Percentiles rank a stretch among this genome's conserved stretches.
Conservation (phyloP, 2,329 filamentous ascomycete genomes). For the Neocatenulostroma microsporum region DNA sequence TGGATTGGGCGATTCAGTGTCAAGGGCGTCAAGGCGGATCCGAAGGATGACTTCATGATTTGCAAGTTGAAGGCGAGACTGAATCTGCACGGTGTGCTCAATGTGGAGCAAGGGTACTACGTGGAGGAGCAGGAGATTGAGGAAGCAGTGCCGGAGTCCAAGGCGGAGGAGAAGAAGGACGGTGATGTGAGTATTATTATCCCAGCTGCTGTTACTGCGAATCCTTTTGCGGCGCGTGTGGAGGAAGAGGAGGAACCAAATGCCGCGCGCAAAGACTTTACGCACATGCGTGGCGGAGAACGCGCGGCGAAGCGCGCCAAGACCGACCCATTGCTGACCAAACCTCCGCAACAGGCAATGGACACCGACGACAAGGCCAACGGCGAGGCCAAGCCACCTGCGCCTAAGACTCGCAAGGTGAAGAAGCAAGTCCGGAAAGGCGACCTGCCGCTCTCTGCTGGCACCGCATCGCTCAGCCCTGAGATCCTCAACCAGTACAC, state of each 20-base stretch:
- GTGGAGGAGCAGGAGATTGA: conserved; percentile 97
- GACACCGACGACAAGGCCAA: conserved; percentile 72
- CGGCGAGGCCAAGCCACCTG: conserved; percentile 33
- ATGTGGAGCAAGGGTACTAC: conserved; percentile 94
- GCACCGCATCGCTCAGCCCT: conserved; percentile 70
- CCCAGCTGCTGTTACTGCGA: too few species aligned
- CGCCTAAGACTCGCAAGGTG: conserved; percentile 85
- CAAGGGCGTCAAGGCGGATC: conserved; percentile 90
- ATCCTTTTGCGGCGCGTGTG: conserved; percentile 17
- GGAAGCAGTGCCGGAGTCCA: conserved; percentile 74
- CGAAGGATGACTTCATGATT: conserved; percentile 97
- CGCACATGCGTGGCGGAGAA: conserved; percentile 12
- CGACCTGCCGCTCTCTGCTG: conserved; percentile 78
- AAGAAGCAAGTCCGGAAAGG: conserved; percentile 99
- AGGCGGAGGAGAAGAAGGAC: conserved; percentile 50
- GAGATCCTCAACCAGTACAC: conserved; percentile 56
- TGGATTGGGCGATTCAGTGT: conserved; percentile 98
- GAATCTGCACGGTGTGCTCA: conserved; percentile 92
- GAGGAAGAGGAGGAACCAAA: conserved; percentile 13
- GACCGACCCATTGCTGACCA: conserved; percentile 25
- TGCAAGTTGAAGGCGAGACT: conserved; percentile 98
- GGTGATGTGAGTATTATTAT: conserved; percentile 59
- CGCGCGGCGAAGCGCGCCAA: conserved; percentile 21
- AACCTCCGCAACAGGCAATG: conserved; percentile 62
- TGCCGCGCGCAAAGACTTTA: conserved; percentile 10